A percentile compares a stretch with the other conserved stretches of the same genome.
These are phyloP conservation scores for Clavispora fructus DNA, from an alignment of 805 yeast genomes.

Conservation along the genomic window DNA sequence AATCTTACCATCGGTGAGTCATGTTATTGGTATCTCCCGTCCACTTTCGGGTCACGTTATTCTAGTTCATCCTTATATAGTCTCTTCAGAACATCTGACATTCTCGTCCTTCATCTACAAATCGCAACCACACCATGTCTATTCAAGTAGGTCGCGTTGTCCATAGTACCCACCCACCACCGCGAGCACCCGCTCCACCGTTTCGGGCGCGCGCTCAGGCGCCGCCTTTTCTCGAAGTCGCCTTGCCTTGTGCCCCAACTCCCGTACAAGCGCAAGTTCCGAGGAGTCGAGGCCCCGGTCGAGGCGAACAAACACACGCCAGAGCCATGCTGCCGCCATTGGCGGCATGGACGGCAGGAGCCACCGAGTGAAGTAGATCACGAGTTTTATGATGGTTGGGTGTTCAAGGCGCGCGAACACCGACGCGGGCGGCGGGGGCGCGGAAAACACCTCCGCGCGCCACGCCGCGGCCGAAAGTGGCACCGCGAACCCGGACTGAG, in stretches of 20 bases:
- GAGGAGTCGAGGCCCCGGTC: slow-evolving; percentile 29
- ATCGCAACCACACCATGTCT: too few relatives aligned
- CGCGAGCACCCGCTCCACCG: slow-evolving; percentile 27
- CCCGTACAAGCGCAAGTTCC: slow-evolving; percentile 31
- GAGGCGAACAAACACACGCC: slow-evolving; percentile 27
- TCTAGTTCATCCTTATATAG: too few relatives aligned
- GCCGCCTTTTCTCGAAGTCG: slow-evolving; percentile 16
- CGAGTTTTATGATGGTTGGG: slow-evolving; percentile 27
- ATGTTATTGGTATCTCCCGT: too few relatives aligned
- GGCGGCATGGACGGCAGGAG: slow-evolving; percentile 25
- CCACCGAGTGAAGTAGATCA: slow-evolving; percentile 35
- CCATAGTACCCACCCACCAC: slow-evolving; percentile 31
- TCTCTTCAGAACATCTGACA: too few relatives aligned
- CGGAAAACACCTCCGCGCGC: slow-evolving; percentile 25
- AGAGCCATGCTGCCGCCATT: slow-evolving; percentile 32
- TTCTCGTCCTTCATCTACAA: too few relatives aligned
- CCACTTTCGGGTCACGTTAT: too few relatives aligned
- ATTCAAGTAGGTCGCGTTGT: slow-evolving; percentile 26
- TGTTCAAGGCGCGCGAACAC: slow-evolving; percentile 23
- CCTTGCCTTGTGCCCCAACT: slow-evolving; percentile 34
- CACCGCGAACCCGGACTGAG: not conserved
- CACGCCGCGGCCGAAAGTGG: slow-evolving; percentile 27
- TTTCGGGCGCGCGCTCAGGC: slow-evolving; percentile 11
- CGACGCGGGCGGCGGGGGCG: slow-evolving; percentile 24
- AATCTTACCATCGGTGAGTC: too few relatives aligned